Evolutionary conservation across 768 basidiomycete genomes (phyloP).

Genomic region (Rhodotorula kratochvilovae): DNA sequence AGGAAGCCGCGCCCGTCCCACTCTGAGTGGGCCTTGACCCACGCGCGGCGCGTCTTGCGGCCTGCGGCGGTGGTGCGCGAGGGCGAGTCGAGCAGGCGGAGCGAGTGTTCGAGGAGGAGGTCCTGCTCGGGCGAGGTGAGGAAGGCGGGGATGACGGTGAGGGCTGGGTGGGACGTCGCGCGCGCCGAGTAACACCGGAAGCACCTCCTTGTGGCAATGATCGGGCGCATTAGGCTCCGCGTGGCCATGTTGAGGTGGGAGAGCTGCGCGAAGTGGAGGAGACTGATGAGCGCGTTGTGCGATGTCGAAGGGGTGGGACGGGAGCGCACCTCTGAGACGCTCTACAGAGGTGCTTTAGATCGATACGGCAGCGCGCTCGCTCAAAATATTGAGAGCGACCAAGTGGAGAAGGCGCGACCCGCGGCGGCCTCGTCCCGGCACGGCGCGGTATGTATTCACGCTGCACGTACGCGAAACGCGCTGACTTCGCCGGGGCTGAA

Average conservation of each 20-base stretch:
- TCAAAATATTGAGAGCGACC: no score
- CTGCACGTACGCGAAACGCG: no score
- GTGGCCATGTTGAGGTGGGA: background rate
- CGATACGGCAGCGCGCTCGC: no score
- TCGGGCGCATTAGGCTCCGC: background rate
- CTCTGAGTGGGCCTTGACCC: conserved; percentile 24
- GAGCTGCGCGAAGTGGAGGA: background rate
- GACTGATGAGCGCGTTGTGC: background rate
- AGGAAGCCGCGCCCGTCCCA: conserved; percentile 20
- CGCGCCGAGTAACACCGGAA: background rate
- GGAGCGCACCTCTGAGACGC: no score
- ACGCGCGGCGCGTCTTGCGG: conserved; percentile 19
- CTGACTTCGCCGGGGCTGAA: no score
- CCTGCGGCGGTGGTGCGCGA: conserved; percentile 13
- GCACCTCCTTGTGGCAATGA: background rate
- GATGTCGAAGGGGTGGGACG: no score
- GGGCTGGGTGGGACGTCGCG: conserved; percentile 5
- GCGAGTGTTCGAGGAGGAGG: conserved; percentile 20
- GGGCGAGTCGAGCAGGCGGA: conserved; percentile 26
- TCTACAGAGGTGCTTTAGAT: no score
- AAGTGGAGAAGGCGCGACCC: no score
- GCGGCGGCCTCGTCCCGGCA: no score
- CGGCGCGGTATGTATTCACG: no score
- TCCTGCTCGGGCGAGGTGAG: conserved; percentile 11
- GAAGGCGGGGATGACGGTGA: conserved; percentile 13